Base-by-base conservation (phyloP, 1,284 basidiomycete genomes). In the Rhodotorula sp. region DNA sequence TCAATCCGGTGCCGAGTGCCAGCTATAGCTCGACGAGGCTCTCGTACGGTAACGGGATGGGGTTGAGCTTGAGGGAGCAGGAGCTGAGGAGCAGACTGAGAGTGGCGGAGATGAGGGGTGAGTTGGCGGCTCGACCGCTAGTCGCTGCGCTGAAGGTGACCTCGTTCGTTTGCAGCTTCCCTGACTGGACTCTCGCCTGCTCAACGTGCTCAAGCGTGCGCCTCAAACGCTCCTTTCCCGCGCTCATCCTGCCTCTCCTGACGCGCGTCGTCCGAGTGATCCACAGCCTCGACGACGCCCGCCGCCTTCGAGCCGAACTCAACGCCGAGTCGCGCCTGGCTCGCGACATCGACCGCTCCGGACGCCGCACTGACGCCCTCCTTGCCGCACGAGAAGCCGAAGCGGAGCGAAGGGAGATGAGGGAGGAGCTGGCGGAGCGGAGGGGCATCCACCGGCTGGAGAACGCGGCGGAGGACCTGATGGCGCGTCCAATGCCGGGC, bases 91-190 rank as follows among this genome's bases (percentile, higher is more conserved):
- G 57, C 20, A 48, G 65, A 7, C 22, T 73, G 13, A 54, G 71
- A 4, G 44, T 67, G 6, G 71, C 71, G 11, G 68, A 73, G 30
- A 54, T 62, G 51, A 50, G 65, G 26, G 67, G 71, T 70, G 40
- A 5, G 61, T 58, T 24, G 4, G n/a, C 22, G 10, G 28, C 31
- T 22, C 5, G 13, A 24, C 7, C 11, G 7, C 5, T 2, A 3
- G 22, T 37, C 15, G 8, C 4, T 20, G 50, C 1, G 7, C 26
- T 37, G 37, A 40, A 28, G 4, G 40, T 40, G 31, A 34, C 40
- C 0, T 13, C 9, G 4, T 2, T 26, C 18, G 3, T 4, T 3
- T 9, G 20, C 62, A 72, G 71, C 71, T 6, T 67, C 68, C 10
- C 40, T 70, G 4, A 52, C 68, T 13, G 52, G 62, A 13, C 59